Conservation (phyloP, 768 basidiomycete species). For the Pulveroboletus sp. region DNA sequence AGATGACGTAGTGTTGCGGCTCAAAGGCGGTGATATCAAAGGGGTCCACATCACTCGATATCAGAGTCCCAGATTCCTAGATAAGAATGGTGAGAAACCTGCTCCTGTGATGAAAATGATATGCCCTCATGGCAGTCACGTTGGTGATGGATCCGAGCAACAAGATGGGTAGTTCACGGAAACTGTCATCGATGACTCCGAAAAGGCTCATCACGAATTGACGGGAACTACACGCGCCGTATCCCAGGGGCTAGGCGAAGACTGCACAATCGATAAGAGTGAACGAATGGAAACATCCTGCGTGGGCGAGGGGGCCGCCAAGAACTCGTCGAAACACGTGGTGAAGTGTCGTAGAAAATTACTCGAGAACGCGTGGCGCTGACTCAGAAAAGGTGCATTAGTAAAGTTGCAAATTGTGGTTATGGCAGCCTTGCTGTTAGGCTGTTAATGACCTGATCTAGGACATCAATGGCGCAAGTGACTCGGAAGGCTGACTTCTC, state of each 20-base stretch:
- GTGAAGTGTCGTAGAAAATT: constrained; percentile 48
- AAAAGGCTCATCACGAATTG: too few relatives aligned
- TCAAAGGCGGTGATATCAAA: neutral
- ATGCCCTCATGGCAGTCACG: constrained; percentile 12
- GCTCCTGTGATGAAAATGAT: neutral
- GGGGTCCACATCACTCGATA: constrained; percentile 37
- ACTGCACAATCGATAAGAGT: constrained; percentile 9
- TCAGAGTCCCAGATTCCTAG: neutral
- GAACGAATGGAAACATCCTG: constrained; percentile 8
- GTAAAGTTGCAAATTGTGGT: constrained; percentile 34
- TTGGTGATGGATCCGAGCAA: too few relatives aligned
- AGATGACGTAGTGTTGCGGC: neutral
- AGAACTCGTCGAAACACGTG: constrained; percentile 25
- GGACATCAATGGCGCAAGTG: too few relatives aligned
- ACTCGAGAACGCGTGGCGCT: constrained; percentile 19
- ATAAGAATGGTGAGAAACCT: neutral
- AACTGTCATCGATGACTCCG: too few relatives aligned
- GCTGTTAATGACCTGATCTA: constrained; percentile 4
- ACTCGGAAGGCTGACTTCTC: too few relatives aligned
- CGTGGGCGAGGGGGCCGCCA: constrained; percentile 2
- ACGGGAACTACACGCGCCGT: neutral
- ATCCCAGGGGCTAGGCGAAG: neutral
- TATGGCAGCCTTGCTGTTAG: constrained; percentile 21
- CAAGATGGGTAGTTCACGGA: too few relatives aligned
- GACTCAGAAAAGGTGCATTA: neutral